Evolutionary conservation across 2,329 filamentous ascomycete genomes (phyloP), one percentile per base, ranked within the genome.

Genomic region (Paraphaeosphaeria sporulosa): DNA sequence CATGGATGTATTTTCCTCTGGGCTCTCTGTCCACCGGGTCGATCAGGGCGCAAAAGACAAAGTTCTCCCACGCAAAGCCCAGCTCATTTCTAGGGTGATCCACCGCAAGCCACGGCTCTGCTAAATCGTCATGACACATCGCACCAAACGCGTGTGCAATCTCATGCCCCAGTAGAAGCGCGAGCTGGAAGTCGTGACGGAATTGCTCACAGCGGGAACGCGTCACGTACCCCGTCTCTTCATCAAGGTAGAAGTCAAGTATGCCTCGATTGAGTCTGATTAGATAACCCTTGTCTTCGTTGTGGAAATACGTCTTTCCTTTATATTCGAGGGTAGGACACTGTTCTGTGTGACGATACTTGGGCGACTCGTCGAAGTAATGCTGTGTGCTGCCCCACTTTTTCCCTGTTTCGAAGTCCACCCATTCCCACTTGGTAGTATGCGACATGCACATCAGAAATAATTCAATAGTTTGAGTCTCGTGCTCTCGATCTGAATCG

Each of bases 11-110:
- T 19, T 71, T 70, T 6, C 65, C 67, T 44, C 48, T 43, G 2
- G 23, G 54, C 1, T 47, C 55, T 27, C 63, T 64, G 32, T 74
- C 65, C 46, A 71, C 70, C 1, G 75, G 73, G 30, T 77, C 74
- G 30, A 76, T 69, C 4, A 75, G 62, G 27, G 63, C 64, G 15
- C 75, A 74, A 42, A 78, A 76, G 64, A 75, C 71, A 62, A 73
- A 75, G 48, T 74, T 68, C 56, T 78, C 76, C 74, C 75, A 78
- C n/a, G 73, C 70, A 49, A 62, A 72, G 15, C 76, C 76, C 64
- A 69, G 72, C 50, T 78, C 76, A 2, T 64, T 61, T 6, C 65
- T 65, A 3, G 71, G 73, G 58, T 70, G 68, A 19, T 73, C 62
- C 13, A 59, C 55, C 12, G 61, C 57, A 25, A 75, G 67, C 43